These are phyloP conservation scores for Hydnomerulius pinastri DNA, from an alignment of 768 basidiomycete genomes.

Conservation along the genomic window DNA sequence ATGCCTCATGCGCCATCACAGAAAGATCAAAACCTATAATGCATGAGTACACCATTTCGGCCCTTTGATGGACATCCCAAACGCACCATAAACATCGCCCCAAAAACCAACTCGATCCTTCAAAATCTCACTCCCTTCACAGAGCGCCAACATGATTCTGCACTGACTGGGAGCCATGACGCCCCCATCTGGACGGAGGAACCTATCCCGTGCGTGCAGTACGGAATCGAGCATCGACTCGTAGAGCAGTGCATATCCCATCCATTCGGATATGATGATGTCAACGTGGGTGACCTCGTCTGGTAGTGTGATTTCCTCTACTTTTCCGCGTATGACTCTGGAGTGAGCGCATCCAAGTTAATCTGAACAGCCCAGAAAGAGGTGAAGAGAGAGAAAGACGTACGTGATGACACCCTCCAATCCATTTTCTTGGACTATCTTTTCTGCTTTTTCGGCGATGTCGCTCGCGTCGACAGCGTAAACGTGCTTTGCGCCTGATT, in stretches of 20 bases:
- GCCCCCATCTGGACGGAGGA: slow-evolving; percentile 67
- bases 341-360: not conserved
- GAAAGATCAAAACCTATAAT: slow-evolving; percentile 82
- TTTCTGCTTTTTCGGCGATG: slow-evolving; percentile 73
- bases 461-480: slow-evolving; percentile 91
- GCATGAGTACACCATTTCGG: not conserved
- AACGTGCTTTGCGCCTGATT: slow-evolving; percentile 86
- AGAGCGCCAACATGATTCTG: slow-evolving; percentile 80
- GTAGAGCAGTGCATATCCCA: slow-evolving; percentile 90
- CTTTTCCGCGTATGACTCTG: slow-evolving; percentile 85
- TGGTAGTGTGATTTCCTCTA: slow-evolving; percentile 84
- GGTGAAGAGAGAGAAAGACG: slow-evolving; percentile 23
- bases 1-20: slow-evolving; percentile 73
- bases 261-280: slow-evolving; percentile 97
- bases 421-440: slow-evolving; percentile 77
- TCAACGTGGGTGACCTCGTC: slow-evolving; percentile 78
- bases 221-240: slow-evolving; percentile 99
- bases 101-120: slow-evolving; percentile 89
- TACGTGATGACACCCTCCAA: slow-evolving; percentile 71
- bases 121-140: slow-evolving; percentile 71
- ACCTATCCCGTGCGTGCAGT: slow-evolving; percentile 82
- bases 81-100: slow-evolving; percentile 85
- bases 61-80: not conserved
- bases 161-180: slow-evolving; percentile 92
- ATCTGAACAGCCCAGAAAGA: not conserved